These are phyloP conservation scores for Fusarium sp. DNA, from an alignment of 2,329 filamentous ascomycete species.

Conservation along the genomic window DNA sequence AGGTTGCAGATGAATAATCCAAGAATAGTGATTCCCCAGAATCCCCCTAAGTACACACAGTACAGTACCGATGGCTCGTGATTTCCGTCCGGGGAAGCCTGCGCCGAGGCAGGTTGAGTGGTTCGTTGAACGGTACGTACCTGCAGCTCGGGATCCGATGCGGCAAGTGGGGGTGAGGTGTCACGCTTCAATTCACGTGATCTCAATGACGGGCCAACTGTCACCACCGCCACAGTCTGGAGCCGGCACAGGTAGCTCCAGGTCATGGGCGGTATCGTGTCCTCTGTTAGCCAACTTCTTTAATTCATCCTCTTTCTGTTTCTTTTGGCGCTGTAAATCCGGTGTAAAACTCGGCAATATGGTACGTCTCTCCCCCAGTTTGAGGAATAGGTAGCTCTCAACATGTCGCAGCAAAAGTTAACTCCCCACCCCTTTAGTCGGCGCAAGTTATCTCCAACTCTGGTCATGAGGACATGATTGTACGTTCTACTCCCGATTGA, in stretches of 20 bases:
- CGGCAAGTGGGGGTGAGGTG: slow-evolving; percentile 37
- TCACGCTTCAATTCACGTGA: slow-evolving; percentile 41
- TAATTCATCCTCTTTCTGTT: slow-evolving; percentile 24
- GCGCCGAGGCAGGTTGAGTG: slow-evolving; percentile 31
- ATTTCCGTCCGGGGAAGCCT: slow-evolving; percentile 42
- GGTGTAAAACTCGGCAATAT: slow-evolving; percentile 36
- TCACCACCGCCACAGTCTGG: slow-evolving; percentile 41
- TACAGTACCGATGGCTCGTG: slow-evolving; percentile 41
- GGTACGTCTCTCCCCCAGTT: slow-evolving; percentile 28
- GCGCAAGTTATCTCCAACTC: slow-evolving; percentile 58
- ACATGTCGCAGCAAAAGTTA: slow-evolving; percentile 37
- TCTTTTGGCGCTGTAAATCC: slow-evolving; percentile 24
- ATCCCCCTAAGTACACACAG: slow-evolving; percentile 10
- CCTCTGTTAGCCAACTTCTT: slow-evolving; percentile 40
- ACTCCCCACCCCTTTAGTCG: slow-evolving; percentile 47
- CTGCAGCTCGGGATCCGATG: slow-evolving; percentile 18
- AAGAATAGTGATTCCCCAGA: slow-evolving; percentile 20
- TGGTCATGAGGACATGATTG: slow-evolving; percentile 98
- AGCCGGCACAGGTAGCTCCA: slow-evolving; percentile 38
- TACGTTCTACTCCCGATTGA: slow-evolving; percentile 62
- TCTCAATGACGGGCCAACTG: slow-evolving; percentile 37
- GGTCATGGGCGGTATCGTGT: slow-evolving; percentile 45
- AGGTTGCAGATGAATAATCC: slow-evolving; percentile 31
- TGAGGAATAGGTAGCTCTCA: background rate
- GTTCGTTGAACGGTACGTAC: slow-evolving; percentile 26